Evolutionary conservation across 2,329 filamentous ascomycete genomes (phyloP).

Genomic region (Metarhizium brunneum): DNA sequence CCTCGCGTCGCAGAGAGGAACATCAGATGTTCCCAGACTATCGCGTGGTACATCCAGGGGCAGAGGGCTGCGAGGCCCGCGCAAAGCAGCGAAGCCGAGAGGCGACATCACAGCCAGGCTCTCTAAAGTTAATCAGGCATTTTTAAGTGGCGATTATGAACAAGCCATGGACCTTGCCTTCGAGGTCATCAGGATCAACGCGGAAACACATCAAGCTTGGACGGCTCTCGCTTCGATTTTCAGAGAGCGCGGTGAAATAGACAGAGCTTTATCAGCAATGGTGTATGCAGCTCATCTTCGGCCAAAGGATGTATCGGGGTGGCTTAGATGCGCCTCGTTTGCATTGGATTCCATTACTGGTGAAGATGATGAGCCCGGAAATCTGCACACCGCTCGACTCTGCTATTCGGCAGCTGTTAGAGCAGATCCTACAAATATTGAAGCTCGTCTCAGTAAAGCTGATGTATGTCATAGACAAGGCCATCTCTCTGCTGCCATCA

Average conservation of each 20-base stretch:
- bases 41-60: slow-evolving; percentile 14
- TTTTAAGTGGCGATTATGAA: slow-evolving; percentile 51
- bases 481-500: slow-evolving; percentile 41
- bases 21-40: slow-evolving; percentile 10
- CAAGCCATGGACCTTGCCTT: slow-evolving; percentile 48
- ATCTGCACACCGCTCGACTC: slow-evolving; percentile 44
- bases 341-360: slow-evolving; percentile 40
- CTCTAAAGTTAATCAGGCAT: slow-evolving; percentile 57
- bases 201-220: slow-evolving; percentile 58
- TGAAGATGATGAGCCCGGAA: slow-evolving; percentile 39
- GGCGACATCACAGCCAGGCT: slow-evolving; percentile 63
- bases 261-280: slow-evolving; percentile 49
- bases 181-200: slow-evolving; percentile 60
- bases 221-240: slow-evolving; percentile 51
- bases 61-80: slow-evolving; percentile 33
- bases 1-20: slow-evolving; percentile 26
- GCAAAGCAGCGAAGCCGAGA: slow-evolving; percentile 57
- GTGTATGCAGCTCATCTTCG: slow-evolving; percentile 54
- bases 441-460: slow-evolving; percentile 51
- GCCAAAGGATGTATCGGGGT: slow-evolving; percentile 49
- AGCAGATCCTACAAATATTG: slow-evolving; percentile 46
- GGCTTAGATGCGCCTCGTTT: slow-evolving; percentile 50
- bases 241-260: slow-evolving; percentile 47
- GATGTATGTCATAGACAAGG: slow-evolving; percentile 47
- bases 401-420: slow-evolving; percentile 52